phyloP scores from a whole-genome alignment of 1,139 yeast genomes.

The Kodamaea ohmeri region DNA sequence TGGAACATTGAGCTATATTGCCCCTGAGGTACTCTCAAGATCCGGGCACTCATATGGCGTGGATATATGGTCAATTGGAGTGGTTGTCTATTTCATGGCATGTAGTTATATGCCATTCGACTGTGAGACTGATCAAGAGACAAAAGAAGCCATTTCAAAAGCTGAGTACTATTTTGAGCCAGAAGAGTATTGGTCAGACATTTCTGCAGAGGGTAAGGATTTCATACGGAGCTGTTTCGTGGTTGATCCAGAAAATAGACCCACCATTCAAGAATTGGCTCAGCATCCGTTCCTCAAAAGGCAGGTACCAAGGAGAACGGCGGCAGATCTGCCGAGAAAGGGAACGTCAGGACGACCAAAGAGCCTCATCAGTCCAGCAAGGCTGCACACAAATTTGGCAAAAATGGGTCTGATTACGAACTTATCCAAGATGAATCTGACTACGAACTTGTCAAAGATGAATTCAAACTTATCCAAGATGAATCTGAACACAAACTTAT shows the following conservation, averaged over 20 bases:
- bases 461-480: background rate
- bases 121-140: constrained; percentile 69
- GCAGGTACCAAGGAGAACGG: constrained; percentile 14
- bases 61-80: constrained; percentile 81
- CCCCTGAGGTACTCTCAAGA: constrained; percentile 55
- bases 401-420: background rate
- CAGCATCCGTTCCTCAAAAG: constrained; percentile 43
- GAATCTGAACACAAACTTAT: background rate
- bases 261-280: constrained; percentile 46
- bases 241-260: constrained; percentile 45
- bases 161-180: constrained; percentile 64
- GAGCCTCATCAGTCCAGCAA: background rate
- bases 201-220: constrained; percentile 55
- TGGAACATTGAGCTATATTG: constrained; percentile 76
- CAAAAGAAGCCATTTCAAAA: constrained; percentile 55
- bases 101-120: constrained; percentile 82
- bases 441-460: background rate
- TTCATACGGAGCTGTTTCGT: constrained; percentile 57
- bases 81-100: constrained; percentile 65
- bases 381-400: constrained; percentile 3
- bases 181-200: constrained; percentile 54
- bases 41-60: constrained; percentile 58
- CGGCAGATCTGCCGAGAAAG: background rate
- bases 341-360: background rate
- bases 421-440: background rate